Evolutionary conservation across 129 eudicot genomes (phyloP).

Genomic region (Saussurea involucrata): DNA sequence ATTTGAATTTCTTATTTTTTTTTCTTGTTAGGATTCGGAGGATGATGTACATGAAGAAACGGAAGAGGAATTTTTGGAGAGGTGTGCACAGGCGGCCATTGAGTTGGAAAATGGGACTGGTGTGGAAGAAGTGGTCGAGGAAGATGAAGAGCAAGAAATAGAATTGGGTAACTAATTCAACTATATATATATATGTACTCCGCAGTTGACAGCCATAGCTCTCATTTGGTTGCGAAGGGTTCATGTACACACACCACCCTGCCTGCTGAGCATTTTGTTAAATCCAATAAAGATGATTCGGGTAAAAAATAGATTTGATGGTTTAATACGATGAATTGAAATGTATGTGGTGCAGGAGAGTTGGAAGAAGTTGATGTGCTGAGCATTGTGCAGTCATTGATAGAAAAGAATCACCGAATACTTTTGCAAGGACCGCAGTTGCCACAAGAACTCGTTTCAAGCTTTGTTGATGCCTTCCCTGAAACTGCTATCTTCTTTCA

Average conservation of each 20-base stretch:
- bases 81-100: slow-evolving; percentile 70
- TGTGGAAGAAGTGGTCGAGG: slow-evolving; percentile 61
- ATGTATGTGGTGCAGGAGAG: slow-evolving; percentile 37
- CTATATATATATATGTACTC: too few relatives aligned
- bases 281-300: neutral
- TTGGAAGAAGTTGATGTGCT: slow-evolving; percentile 52
- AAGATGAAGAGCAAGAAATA: slow-evolving; percentile 61
- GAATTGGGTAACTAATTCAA: slow-evolving; percentile 50
- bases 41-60: slow-evolving; percentile 71
- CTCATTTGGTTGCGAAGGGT: too few relatives aligned
- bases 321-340: neutral
- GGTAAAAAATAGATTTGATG: neutral
- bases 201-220: too few relatives aligned
- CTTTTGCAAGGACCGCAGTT: slow-evolving; percentile 36
- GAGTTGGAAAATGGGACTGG: slow-evolving; percentile 60
- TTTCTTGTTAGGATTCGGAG: slow-evolving; percentile 31
- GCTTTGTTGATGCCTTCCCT: slow-evolving; percentile 51
- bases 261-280: neutral
- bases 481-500: slow-evolving; percentile 35
- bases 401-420: slow-evolving; percentile 46
- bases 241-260: neutral
- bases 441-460: slow-evolving; percentile 45
- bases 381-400: slow-evolving; percentile 28
- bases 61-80: slow-evolving; percentile 71
- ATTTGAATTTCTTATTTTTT: neutral